Conservation (phyloP, 108 stramenopile species). For the Cyclostephanos tholiformis region DNA sequence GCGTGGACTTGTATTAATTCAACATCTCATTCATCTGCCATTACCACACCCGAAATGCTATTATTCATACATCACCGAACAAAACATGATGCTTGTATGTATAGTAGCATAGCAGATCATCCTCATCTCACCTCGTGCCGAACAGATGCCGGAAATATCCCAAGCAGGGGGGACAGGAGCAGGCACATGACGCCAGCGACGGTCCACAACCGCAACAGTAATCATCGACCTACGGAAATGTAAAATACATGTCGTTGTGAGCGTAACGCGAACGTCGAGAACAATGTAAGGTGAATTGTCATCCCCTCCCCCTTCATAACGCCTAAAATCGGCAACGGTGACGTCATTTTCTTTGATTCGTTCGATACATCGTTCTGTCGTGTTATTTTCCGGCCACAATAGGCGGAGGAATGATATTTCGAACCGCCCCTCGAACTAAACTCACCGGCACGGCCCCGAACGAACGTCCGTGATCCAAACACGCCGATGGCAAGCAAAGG, state of each 20-base stretch:
- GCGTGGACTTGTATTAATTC: too few species aligned
- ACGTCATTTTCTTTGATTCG: too few species aligned
- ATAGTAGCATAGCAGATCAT: background rate
- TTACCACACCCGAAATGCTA: too few species aligned
- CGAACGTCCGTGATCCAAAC: constrained; percentile 52
- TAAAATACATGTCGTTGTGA: background rate
- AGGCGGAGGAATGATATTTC: background rate
- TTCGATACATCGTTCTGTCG: background rate
- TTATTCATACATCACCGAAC: too few species aligned
- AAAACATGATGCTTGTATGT: too few species aligned
- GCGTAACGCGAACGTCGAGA: background rate
- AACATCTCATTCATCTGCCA: too few species aligned
- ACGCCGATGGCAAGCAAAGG: constrained; percentile 56
- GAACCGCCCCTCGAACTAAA: background rate
- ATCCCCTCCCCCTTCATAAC: too few species aligned
- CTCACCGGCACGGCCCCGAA: constrained; percentile 51
- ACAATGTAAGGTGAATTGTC: background rate
- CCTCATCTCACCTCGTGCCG: constrained; percentile 56
- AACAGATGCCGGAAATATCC: constrained; percentile 88
- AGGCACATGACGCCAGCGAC: constrained; percentile 57
- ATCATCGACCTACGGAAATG: constrained; percentile 47
- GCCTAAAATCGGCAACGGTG: too few species aligned
- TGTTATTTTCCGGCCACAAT: too few species aligned
- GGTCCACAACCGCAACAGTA: constrained; percentile 81
- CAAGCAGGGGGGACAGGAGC: constrained; percentile 58